These are phyloP conservation scores for Scedosporium boydii DNA, from an alignment of 2,329 filamentous ascomycete genomes.

Conservation along the genomic window DNA sequence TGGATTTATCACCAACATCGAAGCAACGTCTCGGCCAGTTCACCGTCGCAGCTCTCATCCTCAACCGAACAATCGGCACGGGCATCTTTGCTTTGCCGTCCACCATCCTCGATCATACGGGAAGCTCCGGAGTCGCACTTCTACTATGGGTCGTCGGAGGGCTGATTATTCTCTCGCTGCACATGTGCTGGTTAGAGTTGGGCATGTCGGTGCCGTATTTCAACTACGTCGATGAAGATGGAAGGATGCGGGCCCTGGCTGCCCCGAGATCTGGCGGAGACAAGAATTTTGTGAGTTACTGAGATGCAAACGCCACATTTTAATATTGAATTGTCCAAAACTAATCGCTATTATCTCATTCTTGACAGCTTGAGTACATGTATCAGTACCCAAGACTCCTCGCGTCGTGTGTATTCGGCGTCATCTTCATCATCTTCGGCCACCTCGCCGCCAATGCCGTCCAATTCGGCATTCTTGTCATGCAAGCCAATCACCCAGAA, in stretches of 20 bases:
- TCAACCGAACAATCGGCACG: slow-evolving; percentile 27
- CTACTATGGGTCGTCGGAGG: slow-evolving; percentile 29
- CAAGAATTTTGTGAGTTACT: slow-evolving; percentile 28
- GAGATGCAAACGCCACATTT: too few species aligned
- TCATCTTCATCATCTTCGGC: slow-evolving; percentile 35
- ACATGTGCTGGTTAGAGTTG: slow-evolving; percentile 32
- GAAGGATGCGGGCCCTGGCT: slow-evolving; percentile 21
- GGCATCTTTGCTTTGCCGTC: slow-evolving; percentile 25
- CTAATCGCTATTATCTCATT: too few species aligned
- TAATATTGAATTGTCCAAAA: too few species aligned
- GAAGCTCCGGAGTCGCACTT: slow-evolving; percentile 22
- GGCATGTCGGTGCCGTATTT: slow-evolving; percentile 36
- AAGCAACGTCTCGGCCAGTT: slow-evolving; percentile 21
- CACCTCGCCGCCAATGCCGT: slow-evolving; percentile 40
- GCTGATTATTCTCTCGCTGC: slow-evolving; percentile 24
- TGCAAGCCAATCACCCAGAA: slow-evolving; percentile 17
- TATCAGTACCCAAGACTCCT: slow-evolving; percentile 16
- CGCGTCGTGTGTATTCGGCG: slow-evolving; percentile 33
- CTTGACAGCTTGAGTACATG: not conserved
- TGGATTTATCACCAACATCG: not conserved
- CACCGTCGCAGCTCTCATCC: slow-evolving; percentile 23
- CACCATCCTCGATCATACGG: slow-evolving; percentile 21
- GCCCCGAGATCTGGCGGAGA: slow-evolving; percentile 36
- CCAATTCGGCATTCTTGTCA: slow-evolving; percentile 30
- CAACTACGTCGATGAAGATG: slow-evolving; percentile 17